Base-by-base conservation (phyloP, 345 rosid species). In the Hirschfeldia incana region DNA sequence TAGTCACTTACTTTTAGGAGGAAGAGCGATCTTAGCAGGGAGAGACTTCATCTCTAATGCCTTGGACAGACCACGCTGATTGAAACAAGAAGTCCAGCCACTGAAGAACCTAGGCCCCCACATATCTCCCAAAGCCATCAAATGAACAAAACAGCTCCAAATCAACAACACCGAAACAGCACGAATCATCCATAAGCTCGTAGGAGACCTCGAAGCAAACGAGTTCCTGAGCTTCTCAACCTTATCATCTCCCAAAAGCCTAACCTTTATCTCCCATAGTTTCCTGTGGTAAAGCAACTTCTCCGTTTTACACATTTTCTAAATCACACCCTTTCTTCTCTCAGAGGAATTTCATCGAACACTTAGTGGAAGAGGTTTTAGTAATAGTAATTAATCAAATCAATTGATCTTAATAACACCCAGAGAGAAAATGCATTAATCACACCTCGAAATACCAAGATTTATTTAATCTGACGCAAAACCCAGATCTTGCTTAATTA, bases 31-130 rank as follows among this genome's bases (percentile, higher is more conserved):
- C 82, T 90, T 89, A 15, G 81, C 62, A 7, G 92, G 90, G 75
- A 80, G 72, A 78, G 90, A 81, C 65, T 86, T 76, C 57, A 87
- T 55, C 16, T 83, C 82, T 30, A 36, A 67, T 57, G 73, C 76
- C 4, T 76, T 29, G 67, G 91, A 72, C 37, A 66, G 29, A 61
- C 78, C 89, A 58, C 87, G 78, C 16, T 85, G 85, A 60, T 29
- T 83, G 83, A 90, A 90, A 84, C 98, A 90, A 83, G 97, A 88
- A 83, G 98, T 92, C 94, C 94, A 94, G 4, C 88, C 86, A 76
- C 86, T 92, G 76, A 92, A 84, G 73, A 94, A 61, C 72, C 88
- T 84, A 1, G 98, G 96, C 16, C 94, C 91, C 97, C 97, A 92
- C 76, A 91, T 77, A 72, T 89, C 97, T 9, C 94, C 92, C 32